These are phyloP conservation scores for Mortierella sp. DNA, from an alignment of 371 early-diverging fungal genomes.

Conservation along the genomic window DNA sequence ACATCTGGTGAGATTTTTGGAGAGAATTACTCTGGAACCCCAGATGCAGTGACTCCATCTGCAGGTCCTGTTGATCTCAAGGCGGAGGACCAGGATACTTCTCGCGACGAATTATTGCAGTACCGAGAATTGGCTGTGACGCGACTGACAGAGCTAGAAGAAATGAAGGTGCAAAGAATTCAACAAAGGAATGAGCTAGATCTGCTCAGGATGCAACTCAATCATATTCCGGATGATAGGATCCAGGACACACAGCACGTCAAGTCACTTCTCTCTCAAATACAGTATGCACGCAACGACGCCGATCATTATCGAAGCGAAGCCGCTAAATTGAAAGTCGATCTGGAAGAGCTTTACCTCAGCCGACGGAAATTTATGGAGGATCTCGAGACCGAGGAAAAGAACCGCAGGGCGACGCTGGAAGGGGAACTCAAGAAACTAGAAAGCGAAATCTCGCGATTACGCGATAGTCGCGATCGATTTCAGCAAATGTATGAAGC, in stretches of 20 bases:
- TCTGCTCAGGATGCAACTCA: slow-evolving; percentile 62
- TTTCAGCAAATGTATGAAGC: slow-evolving; percentile 80
- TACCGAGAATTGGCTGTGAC: slow-evolving; percentile 61
- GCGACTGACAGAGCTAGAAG: slow-evolving; percentile 70
- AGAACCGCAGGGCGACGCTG: slow-evolving; percentile 68
- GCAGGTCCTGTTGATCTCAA: slow-evolving; percentile 26
- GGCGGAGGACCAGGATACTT: slow-evolving; percentile 31
- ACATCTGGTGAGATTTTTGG: slow-evolving; percentile 52
- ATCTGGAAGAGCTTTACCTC: slow-evolving; percentile 80
- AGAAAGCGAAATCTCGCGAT: slow-evolving; percentile 80
- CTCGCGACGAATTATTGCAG: slow-evolving; percentile 57
- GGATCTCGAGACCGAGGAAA: slow-evolving; percentile 68
- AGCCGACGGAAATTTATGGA: slow-evolving; percentile 71
- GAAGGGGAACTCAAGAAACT: slow-evolving; percentile 76
- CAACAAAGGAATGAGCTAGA: slow-evolving; percentile 64
- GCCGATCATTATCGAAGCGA: slow-evolving; percentile 65
- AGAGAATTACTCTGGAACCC: slow-evolving; percentile 39
- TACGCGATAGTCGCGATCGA: slow-evolving; percentile 85
- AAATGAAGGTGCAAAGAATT: slow-evolving; percentile 62
- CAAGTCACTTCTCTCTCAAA: slow-evolving; percentile 65
- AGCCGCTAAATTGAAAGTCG: slow-evolving; percentile 60
- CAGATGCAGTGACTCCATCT: slow-evolving; percentile 22
- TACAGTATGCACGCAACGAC: slow-evolving; percentile 65
- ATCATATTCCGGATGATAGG: slow-evolving; percentile 61
- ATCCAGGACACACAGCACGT: slow-evolving; percentile 61